These are phyloP conservation scores for Mycena leptocephala DNA, from an alignment of 768 basidiomycete genomes.

Conservation along the genomic window DNA sequence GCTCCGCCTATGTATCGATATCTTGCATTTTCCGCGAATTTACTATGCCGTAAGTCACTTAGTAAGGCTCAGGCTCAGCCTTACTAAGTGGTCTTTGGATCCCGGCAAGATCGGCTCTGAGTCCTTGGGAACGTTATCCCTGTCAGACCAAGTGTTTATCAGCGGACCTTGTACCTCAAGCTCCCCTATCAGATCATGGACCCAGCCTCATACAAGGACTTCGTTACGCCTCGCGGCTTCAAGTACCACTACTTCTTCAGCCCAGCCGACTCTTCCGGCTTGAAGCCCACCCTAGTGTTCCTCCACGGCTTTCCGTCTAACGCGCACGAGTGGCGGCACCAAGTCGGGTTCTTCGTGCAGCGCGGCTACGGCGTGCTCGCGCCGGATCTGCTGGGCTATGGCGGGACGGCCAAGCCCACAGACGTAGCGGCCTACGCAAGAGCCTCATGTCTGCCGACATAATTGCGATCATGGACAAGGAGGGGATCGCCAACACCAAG, in stretches of 20 bases:
- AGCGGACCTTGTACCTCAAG: too few relatives aligned
- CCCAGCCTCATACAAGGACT: constrained; percentile 45
- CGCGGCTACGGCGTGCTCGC: constrained; percentile 63
- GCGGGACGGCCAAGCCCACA: constrained; percentile 62
- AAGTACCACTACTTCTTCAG: constrained; percentile 56
- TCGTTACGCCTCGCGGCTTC: constrained; percentile 48
- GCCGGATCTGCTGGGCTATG: constrained; percentile 70
- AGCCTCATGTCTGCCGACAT: constrained; percentile 56
- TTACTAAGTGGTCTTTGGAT: too few relatives aligned
- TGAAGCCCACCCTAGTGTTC: constrained; percentile 56
- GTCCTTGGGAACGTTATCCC: too few relatives aligned
- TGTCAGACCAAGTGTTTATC: too few relatives aligned
- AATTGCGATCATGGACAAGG: constrained; percentile 57
- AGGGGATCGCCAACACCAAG: constrained; percentile 46
- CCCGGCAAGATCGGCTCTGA: too few relatives aligned
- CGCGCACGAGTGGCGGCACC: constrained; percentile 57
- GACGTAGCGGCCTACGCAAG: constrained; percentile 52
- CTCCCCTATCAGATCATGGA: background rate
- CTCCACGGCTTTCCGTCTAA: constrained; percentile 64
- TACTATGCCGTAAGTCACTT: too few relatives aligned
- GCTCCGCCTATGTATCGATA: too few relatives aligned
- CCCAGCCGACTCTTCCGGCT: constrained; percentile 37
- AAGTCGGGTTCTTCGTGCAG: constrained; percentile 53
- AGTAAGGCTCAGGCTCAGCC: too few relatives aligned
- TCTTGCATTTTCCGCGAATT: too few relatives aligned